phyloP scores from a whole-genome alignment of 1,284 basidiomycete species.

The Irpex lacteus region DNA sequence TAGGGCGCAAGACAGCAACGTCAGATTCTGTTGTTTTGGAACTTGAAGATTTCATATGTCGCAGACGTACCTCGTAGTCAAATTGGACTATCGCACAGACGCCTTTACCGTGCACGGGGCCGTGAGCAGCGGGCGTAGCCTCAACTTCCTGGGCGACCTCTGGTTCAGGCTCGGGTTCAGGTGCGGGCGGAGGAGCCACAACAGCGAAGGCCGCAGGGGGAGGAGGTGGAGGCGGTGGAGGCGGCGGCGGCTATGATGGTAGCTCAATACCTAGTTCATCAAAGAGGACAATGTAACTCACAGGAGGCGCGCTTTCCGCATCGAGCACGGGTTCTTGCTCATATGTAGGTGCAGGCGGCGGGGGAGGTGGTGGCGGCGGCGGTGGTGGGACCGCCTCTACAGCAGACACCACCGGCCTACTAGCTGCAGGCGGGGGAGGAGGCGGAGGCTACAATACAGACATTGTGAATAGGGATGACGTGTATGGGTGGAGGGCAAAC shows the following conservation, averaged over 20 bases:
- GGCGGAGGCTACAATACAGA: conserved; percentile 28
- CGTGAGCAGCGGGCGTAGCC: conserved; percentile 24
- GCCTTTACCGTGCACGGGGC: conserved; percentile 42
- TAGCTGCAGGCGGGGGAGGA: conserved; percentile 31
- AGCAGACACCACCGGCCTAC: conserved; percentile 27
- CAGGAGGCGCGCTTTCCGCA: conserved; percentile 22
- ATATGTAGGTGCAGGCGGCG: conserved; percentile 19
- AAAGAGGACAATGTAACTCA: conserved; percentile 7
- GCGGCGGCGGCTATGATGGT: conserved; percentile 17
- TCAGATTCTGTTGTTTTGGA: too few species aligned
- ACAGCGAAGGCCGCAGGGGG: conserved; percentile 27
- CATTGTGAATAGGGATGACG: background rate
- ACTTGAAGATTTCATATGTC: background rate
- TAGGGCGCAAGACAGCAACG: conserved; percentile 19
- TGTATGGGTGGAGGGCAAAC: background rate
- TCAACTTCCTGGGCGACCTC: conserved; percentile 34
- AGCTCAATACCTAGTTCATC: background rate
- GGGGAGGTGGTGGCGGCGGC: conserved; percentile 36
- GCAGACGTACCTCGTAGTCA: conserved; percentile 64
- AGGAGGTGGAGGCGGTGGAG: conserved; percentile 32
- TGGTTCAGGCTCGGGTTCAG: conserved; percentile 43
- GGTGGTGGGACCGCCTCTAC: conserved; percentile 30
- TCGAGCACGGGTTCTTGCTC: conserved; percentile 25
- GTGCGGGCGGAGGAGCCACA: conserved; percentile 24
- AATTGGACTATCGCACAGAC: conserved; percentile 66